Evolutionary conservation across 106 monocot species (phyloP), one percentile per base, ranked within the genome.

Genomic region (Hemerocallis citrina): DNA sequence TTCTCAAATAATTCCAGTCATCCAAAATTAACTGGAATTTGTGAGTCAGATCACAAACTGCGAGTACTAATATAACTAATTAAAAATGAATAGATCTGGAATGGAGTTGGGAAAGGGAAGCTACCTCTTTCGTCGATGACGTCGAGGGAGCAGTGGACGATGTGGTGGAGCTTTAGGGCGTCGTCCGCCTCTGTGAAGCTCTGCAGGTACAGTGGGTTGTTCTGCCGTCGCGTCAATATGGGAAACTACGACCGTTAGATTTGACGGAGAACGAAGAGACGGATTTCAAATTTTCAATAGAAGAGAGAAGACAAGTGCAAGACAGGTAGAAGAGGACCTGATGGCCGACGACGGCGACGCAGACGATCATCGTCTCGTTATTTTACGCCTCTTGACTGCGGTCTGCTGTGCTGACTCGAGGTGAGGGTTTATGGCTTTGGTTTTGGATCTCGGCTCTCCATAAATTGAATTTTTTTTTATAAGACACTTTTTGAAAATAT

Each of bases 61-160:
- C n/a, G n/a, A n/a, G n/a, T n/a, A n/a, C n/a, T n/a, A n/a, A n/a
- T n/a, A n/a, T n/a, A n/a, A n/a, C n/a, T n/a, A n/a, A n/a, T n/a
- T n/a, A n/a, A n/a, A 3, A 28, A 27, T 9, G 2, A 24, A 50
- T 1, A 50, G 13, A 27, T 23, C 14, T n/a, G 8, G n/a, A n/a
- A n/a, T n/a, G n/a, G n/a, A n/a, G 23, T 24, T 50, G 27, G 25
- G 2, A 48, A 48, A 6, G 3, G 8, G 50, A 50, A 11, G 9
- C 25, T 12, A 96, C 95, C 90, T 90, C 86, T 42, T 75, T 90
- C 95, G 51, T 96, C 95, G 66, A 96, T 72, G 60, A 90, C 95
- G 51, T 96, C 95, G 34, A 96, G 66, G 63, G 95, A 90, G 63
- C 95, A 96, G 69, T 96, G 90, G 44, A 96, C 86, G 69, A 96